Evolutionary conservation across 164 flowering plant genomes (phyloP).

Genomic region (Vitis amurensis): DNA sequence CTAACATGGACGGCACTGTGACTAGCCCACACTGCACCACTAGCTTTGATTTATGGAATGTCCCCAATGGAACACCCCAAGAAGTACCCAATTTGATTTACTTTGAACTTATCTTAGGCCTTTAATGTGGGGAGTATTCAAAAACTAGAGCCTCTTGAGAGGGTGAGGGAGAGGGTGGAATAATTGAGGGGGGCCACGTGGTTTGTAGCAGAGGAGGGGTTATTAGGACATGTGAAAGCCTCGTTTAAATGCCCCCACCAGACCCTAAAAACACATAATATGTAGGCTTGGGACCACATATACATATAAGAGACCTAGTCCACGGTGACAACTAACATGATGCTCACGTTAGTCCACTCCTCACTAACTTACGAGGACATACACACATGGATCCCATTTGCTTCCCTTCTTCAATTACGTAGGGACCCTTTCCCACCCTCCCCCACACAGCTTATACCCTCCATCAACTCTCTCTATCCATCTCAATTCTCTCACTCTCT

Average conservation of each 20-base stretch:
- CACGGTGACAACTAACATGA: constrained; percentile 52
- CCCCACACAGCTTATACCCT: constrained; percentile 7
- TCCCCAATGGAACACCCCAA: too few relatives aligned
- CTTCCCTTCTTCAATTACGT: constrained; percentile 24
- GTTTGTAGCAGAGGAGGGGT: constrained; percentile 52
- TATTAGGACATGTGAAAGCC: constrained; percentile 55
- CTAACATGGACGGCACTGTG: neutral
- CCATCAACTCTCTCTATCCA: neutral
- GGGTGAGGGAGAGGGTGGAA: constrained; percentile 1
- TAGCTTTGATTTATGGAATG: too few relatives aligned
- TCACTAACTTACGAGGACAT: constrained; percentile 23
- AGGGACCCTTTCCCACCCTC: constrained; percentile 3
- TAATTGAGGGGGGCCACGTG: constrained; percentile 38
- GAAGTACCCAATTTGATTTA: neutral
- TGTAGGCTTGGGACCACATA: constrained; percentile 19
- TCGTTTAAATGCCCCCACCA: constrained; percentile 41
- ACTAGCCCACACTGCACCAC: too few relatives aligned
- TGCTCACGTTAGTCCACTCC: constrained; percentile 34
- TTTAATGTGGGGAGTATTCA: too few relatives aligned
- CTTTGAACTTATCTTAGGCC: too few relatives aligned
- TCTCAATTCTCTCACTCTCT: neutral
- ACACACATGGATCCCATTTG: constrained; percentile 23
- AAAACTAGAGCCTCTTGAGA: neutral
- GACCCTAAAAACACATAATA: constrained; percentile 10
- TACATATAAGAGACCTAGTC: constrained; percentile 2